Conservation (phyloP, 139 green algal species). For the Gonium pectorale region DNA sequence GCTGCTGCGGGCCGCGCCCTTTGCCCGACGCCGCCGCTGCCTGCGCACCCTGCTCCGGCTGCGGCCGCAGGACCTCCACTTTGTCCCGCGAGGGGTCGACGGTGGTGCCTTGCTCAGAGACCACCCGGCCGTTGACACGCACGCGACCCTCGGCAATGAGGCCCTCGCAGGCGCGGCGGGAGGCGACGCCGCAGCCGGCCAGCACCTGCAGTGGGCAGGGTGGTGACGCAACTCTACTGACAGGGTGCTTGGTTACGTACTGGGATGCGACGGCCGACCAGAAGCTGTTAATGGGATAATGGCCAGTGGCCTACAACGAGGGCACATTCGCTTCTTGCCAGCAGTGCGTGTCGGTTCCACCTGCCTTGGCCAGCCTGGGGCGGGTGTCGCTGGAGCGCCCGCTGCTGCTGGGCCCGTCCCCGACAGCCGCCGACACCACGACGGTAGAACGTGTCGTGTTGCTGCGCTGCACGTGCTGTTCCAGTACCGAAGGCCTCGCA, state of each 20-base stretch:
- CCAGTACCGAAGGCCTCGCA: no score
- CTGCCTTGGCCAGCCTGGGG: slow-evolving; percentile 4
- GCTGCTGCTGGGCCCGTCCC: slow-evolving; percentile 2
- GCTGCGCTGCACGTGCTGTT: no score
- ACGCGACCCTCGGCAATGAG: slow-evolving; percentile 86
- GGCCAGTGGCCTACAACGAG: background rate
- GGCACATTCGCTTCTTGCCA: background rate
- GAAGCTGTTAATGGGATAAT: background rate
- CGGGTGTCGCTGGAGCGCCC: background rate
- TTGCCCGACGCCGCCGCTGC: background rate
- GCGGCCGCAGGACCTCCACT: slow-evolving; percentile 45
- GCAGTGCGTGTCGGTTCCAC: background rate
- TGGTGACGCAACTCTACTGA: background rate
- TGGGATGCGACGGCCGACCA: background rate
- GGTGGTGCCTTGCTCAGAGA: slow-evolving; percentile 57
- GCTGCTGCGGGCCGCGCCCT: background rate
- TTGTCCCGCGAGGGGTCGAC: slow-evolving; percentile 67
- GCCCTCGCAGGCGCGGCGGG: slow-evolving; percentile 82
- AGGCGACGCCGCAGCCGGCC: slow-evolving; percentile 86
- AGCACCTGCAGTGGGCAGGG: slow-evolving; percentile 68
- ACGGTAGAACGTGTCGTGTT: no score
- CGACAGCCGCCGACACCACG: background rate
- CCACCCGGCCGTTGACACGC: slow-evolving; percentile 83
- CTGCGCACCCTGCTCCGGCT: background rate
- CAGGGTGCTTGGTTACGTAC: background rate